Percentiles rank a stretch among this genome's conserved stretches.
Evolutionary conservation across 1,139 yeast genomes (phyloP).

Genomic region (Groenewaldozyma auringiensis): DNA sequence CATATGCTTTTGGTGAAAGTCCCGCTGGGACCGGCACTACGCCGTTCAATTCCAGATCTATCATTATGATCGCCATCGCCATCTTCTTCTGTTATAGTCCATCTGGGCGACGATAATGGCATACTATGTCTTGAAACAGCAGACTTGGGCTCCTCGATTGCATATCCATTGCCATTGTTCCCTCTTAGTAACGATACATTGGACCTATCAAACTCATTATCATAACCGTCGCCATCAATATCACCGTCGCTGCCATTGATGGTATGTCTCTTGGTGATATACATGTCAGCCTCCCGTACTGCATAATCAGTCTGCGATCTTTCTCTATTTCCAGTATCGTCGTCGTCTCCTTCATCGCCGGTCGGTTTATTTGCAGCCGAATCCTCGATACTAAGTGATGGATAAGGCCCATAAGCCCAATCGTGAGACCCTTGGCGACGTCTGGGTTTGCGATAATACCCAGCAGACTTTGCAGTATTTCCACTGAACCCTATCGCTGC

Average conservation of each 20-base stretch:
- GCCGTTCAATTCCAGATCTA: background rate
- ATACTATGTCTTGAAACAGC: background rate
- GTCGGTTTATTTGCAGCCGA: conserved; percentile 3
- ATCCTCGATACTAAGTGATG: background rate
- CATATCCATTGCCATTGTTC: background rate
- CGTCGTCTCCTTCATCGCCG: conserved; percentile 5
- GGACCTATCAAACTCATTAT: background rate
- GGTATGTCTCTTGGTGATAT: conserved; percentile 21
- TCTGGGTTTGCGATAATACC: conserved; percentile 26
- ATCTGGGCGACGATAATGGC: background rate
- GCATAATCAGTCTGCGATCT: conserved; percentile 24
- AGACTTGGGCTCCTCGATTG: background rate
- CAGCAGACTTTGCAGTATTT: conserved; percentile 7
- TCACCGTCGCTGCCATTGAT: background rate
- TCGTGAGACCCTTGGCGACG: conserved; percentile 23
- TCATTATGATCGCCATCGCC: background rate
- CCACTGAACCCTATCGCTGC: background rate
- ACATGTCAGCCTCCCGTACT: conserved; percentile 32
- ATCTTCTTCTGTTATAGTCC: background rate
- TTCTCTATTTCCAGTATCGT: background rate
- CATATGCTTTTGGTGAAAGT: background rate
- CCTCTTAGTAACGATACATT: background rate
- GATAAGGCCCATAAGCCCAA: conserved; percentile 15
- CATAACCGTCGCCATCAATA: background rate
- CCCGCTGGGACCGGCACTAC: background rate